Base-by-base conservation (phyloP, 2,329 filamentous ascomycete genomes). In the Diplodia scrobiculata region DNA sequence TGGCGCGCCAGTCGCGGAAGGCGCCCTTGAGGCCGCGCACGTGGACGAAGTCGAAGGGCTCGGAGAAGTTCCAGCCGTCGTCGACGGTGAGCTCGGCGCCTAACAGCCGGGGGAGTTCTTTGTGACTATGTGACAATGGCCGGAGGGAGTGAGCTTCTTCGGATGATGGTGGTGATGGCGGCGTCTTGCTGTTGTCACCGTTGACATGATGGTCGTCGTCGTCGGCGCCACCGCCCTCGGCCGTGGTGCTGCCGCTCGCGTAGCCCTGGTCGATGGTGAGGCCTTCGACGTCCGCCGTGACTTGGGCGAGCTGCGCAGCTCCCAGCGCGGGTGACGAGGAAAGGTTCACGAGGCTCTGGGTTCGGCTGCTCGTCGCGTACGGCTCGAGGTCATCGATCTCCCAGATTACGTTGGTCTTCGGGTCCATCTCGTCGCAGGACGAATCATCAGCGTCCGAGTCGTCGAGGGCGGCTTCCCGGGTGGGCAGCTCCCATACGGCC, bases 41-140 rank as follows among this genome's bases (percentile, higher is more conserved):
- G 68, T 84, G 82, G 55, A 84, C 80, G 36, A 83, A 75, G 63
- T 83, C 81, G 71, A 82, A 84, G 0, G 78, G 76, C 5, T 80
- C 75, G 65, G 78, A 79, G 67, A 82, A 83, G 50, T 81, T 78
- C 82, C 82, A 84, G 25, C 75, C 75, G 1, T 72, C 72, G 53
- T 72, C 70, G 1, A 51, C 48, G 14, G 21, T 14, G 1, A 47
- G 54, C 19, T 17, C 38, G 5, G 5, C 17, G 17, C 25, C 21
- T 17, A 29, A 2, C 2, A 21, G 19, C 29, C 19, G 14, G 32
- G 34, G 34, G 29, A 27, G n/a, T 3, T 59, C 13, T 14, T 51
- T 50, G 17, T 53, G n/a, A 17, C 19, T 10, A 17, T 50, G 13
- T 6, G 17, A 25, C 2, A 50, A 27, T 36, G 38, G 38, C 10